phyloP scores from a whole-genome alignment of 2,329 filamentous ascomycete species.

The Alternaria triticina region DNA sequence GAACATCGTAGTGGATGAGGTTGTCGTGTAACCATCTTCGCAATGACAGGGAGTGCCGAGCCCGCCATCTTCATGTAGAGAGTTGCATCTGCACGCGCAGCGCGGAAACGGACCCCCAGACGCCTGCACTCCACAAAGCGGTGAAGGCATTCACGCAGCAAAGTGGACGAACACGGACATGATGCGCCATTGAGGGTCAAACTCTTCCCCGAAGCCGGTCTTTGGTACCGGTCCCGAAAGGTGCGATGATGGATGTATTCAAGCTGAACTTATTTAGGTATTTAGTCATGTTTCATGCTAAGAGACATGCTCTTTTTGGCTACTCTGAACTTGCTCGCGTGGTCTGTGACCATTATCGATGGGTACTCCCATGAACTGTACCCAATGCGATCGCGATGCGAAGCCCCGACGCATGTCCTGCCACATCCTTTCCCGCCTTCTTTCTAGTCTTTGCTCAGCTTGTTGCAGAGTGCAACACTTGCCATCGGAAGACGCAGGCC shows the following conservation, averaged over 20 bases:
- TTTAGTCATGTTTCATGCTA: not conserved
- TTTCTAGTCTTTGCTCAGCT: not conserved
- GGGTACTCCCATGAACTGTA: not conserved
- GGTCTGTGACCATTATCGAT: not conserved
- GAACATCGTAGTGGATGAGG: not conserved
- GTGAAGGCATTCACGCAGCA: not conserved
- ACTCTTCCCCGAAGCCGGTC: not conserved
- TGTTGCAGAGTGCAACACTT: not conserved
- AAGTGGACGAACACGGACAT: not conserved
- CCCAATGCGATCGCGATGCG: not conserved
- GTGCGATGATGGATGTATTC: not conserved
- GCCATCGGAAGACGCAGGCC: not conserved
- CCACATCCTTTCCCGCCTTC: not conserved
- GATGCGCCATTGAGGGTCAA: not conserved
- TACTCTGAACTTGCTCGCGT: not conserved
- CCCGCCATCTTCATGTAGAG: not conserved
- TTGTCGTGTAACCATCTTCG: not conserved
- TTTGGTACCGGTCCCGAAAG: not conserved
- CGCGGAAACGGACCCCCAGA: not conserved
- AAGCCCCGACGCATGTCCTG: not conserved
- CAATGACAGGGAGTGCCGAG: not conserved
- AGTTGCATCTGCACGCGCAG: not conserved
- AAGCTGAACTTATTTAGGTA: not conserved
- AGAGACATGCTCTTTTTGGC: not conserved
- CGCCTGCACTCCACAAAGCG: not conserved